Evolutionary conservation across 805 yeast genomes (phyloP).

Genomic region (Wickerhamiella bombiphila): DNA sequence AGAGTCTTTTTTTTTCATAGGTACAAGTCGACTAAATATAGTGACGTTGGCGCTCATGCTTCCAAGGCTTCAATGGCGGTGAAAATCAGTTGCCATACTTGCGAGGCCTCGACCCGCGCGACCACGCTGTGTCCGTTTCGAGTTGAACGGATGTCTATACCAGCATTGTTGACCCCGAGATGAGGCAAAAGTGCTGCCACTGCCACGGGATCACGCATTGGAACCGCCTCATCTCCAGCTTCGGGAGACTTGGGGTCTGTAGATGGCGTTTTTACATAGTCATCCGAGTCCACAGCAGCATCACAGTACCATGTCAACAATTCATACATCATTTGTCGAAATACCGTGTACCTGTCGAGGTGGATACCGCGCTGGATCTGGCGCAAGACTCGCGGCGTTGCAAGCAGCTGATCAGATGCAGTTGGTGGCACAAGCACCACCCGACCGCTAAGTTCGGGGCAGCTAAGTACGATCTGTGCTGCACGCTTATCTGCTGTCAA

Average conservation of each 20-base stretch:
- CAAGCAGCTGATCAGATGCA: slow-evolving; percentile 51
- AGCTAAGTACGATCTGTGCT: slow-evolving; percentile 41
- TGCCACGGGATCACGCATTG: slow-evolving; percentile 71
- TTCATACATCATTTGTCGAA: slow-evolving; percentile 42
- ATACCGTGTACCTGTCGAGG: slow-evolving; percentile 25
- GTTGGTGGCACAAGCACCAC: slow-evolving; percentile 50
- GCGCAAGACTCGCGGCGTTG: slow-evolving; percentile 30
- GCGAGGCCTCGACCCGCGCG: slow-evolving; percentile 10
- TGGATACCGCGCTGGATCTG: slow-evolving; percentile 26
- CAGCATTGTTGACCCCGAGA: slow-evolving; percentile 8
- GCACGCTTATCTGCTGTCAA: slow-evolving; percentile 64
- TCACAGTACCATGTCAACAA: slow-evolving; percentile 37
- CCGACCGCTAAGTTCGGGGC: slow-evolving; percentile 32
- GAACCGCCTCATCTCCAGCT: slow-evolving; percentile 38
- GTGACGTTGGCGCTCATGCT: neutral
- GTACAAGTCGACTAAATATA: too few species aligned
- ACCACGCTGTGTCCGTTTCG: slow-evolving; percentile 16
- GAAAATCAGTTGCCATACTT: slow-evolving; percentile 15
- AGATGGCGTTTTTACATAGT: neutral
- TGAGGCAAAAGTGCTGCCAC: slow-evolving; percentile 40
- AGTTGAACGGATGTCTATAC: slow-evolving; percentile 20
- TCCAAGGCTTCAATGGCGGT: slow-evolving; percentile 18
- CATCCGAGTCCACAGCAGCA: slow-evolving; percentile 22
- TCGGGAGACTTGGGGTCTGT: too few species aligned
- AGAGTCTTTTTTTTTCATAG: too few species aligned